Base-by-base conservation (phyloP, 2,329 filamentous ascomycete species). In the Onygena corvina region DNA sequence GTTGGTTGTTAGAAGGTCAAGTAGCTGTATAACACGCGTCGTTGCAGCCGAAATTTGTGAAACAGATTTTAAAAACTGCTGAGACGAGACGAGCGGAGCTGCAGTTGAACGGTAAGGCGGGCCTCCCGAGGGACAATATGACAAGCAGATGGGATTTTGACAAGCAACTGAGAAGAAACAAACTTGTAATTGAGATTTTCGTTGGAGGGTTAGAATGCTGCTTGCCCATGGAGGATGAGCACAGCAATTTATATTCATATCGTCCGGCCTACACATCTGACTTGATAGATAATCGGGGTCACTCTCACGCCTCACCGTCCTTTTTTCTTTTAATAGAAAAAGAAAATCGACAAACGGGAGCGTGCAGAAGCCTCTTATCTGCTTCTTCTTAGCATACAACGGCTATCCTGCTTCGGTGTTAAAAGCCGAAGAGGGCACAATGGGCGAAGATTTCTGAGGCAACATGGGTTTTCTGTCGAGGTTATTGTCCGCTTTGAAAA, bases 211-310 rank as follows among this genome's bases (percentile, higher is more conserved):
- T 47, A 47, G 25, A 47, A 36, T 47, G 8, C 20, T 36, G 30
- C 29, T 31, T 35, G 46, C 31, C 18, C 8, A 35, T 11, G 42
- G 27, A 27, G 33, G 33, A 47, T 36, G 36, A 25, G 18, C 21
- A 47, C 46, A 47, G 30, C n/a, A 20, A 16, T 35, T 47, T 36
- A 33, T 35, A 34, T 47, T 47, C 46, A 47, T 31, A 36, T 47
- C 46, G 18, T 34, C 36, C 46, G 46, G 27, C 21, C 6, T 47
- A 33, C 30, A 30, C 20, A 27, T 27, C 20, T 36, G 30, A 23
- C 18, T 31, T 31, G 31, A 20, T 31, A 27, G 44, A 16, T 46
- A 18, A 46, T 33, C 44, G 44, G n/a, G n/a, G n/a, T n/a, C 30
- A 38, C 35, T 38, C 20, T 3, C 4, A 34, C 20, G 30, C 27